Evolutionary conservation across 2,329 filamentous ascomycete species (phyloP), one percentile per base, ranked within the genome.

Genomic region (Grosmannia penicillata): DNA sequence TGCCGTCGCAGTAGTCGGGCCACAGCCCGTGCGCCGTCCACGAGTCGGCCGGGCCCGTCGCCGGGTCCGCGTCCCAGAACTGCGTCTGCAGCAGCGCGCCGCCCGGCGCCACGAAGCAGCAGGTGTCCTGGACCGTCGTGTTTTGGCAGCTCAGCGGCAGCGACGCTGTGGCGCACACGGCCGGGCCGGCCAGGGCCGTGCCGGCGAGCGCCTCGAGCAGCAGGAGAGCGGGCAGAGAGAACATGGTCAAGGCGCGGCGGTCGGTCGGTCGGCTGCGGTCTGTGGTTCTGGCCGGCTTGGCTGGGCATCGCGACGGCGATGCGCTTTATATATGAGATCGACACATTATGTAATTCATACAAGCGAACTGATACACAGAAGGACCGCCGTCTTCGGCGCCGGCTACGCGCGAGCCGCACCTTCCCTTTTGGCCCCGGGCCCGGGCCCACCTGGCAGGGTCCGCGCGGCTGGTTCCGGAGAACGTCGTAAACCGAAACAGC

Each of bases 11-110:
- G 46, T 63, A 65, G 45, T 66, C 63, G 9, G 63, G 66, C 39
- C 71, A 76, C 1, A 75, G 55, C 14, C 74, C 73, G 47, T 78
- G 73, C 10, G 79, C 58, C 0, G 67, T 70, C 69, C 71, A 80
- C 4, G 62, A 59, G 31, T 73, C 55, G 32, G 57, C 52, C 2
- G 76, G 75, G 3, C 74, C 75, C 0, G 76, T 79, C 6, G 39
- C 14, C n/a, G 39, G 39, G 50, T 75, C 74, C 0, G 70, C 73
- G 47, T 66, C 59, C 76, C 76, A 81, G 53, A 73, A 76, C 45
- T 79, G 75, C 0, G 75, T 80, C 35, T 41, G 39, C 31, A 43
- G 24, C 13, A 43, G 33, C 11, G 27, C 28, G 26, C 40, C 40
- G n/a, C 40, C 40, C n/a, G 40, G 40, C 15, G 33, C 37, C 37